A percentile compares a stretch with the other conserved stretches of the same genome.
These are phyloP conservation scores for Cladosporium sp. DNA, from an alignment of 2,329 filamentous ascomycete species.

Conservation along the genomic window DNA sequence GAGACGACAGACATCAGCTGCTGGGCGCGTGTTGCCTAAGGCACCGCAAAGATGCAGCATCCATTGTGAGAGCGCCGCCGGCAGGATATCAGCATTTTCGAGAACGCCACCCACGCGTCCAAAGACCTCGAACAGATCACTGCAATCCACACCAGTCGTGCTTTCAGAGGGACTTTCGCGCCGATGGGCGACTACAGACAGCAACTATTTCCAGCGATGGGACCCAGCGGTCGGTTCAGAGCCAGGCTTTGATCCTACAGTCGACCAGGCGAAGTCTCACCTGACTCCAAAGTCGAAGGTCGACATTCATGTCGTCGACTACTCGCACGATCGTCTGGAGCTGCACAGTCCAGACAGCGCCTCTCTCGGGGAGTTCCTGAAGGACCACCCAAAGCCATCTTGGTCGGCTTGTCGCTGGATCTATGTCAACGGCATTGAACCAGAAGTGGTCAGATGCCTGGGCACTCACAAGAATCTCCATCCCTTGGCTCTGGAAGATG, in stretches of 20 bases:
- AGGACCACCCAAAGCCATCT: constrained; percentile 50
- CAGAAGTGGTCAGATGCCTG: constrained; percentile 78
- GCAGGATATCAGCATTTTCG: too few relatives aligned
- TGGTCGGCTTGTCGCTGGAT: constrained; percentile 88
- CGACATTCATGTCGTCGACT: constrained; percentile 81
- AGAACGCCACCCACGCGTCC: too few relatives aligned
- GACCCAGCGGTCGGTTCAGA: constrained; percentile 18
- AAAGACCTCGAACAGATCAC: too few relatives aligned
- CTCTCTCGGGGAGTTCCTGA: constrained; percentile 61
- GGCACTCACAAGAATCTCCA: constrained; percentile 74
- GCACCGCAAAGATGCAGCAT: too few relatives aligned
- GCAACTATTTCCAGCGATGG: constrained; percentile 11
- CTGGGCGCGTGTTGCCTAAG: too few relatives aligned
- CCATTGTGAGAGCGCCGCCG: too few relatives aligned
- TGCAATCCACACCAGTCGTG: too few relatives aligned
- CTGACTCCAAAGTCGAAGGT: constrained; percentile 38
- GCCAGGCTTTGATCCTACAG: constrained; percentile 20
- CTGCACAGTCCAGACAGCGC: constrained; percentile 67
- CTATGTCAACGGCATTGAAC: constrained; percentile 85
- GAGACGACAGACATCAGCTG: too few relatives aligned
- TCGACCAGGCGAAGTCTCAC: constrained; percentile 12
- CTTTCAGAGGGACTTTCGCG: too few relatives aligned
- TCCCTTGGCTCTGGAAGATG: constrained; percentile 76
- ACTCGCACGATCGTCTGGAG: constrained; percentile 54
- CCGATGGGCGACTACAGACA: constrained; percentile 4